Evolutionary conservation across 1,284 basidiomycete genomes (phyloP).

Genomic region (Dichomitus squalens): DNA sequence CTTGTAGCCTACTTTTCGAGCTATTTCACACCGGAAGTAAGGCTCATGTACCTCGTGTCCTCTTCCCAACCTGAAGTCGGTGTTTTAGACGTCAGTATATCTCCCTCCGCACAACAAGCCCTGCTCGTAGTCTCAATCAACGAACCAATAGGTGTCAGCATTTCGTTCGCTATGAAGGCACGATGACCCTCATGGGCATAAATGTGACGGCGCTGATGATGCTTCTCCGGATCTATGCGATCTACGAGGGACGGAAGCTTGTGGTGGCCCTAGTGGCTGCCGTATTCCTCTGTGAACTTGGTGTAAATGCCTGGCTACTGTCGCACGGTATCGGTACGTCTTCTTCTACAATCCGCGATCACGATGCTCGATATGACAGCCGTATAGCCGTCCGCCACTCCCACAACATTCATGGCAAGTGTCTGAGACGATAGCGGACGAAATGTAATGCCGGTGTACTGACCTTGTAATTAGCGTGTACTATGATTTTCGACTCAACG

Average conservation of each 20-base stretch:
- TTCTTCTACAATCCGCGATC: not conserved
- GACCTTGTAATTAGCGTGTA: slow-evolving; percentile 43
- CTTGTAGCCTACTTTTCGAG: slow-evolving; percentile 47
- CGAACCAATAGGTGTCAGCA: slow-evolving; percentile 39
- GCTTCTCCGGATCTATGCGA: slow-evolving; percentile 52
- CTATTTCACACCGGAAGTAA: slow-evolving; percentile 42
- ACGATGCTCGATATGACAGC: no score
- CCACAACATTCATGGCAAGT: not conserved
- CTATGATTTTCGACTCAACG: slow-evolving; percentile 50
- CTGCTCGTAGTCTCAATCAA: not conserved
- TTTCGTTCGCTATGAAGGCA: slow-evolving; percentile 54
- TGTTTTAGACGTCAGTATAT: not conserved
- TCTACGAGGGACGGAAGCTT: slow-evolving; percentile 41
- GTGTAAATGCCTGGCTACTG: slow-evolving; percentile 53
- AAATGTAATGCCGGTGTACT: not conserved
- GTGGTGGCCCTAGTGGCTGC: slow-evolving; percentile 40
- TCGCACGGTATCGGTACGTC: slow-evolving; percentile 27
- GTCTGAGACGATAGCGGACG: no score
- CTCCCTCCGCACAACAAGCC: not conserved
- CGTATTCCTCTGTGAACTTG: slow-evolving; percentile 44
- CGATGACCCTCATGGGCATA: slow-evolving; percentile 51
- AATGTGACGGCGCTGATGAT: slow-evolving; percentile 57
- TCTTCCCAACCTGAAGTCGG: not conserved
- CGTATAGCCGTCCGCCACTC: not conserved
- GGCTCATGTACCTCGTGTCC: slow-evolving; percentile 11